These are phyloP conservation scores for Plasmodium cynomolgi DNA, from an alignment of 169 alveolate species.

Conservation along the genomic window DNA sequence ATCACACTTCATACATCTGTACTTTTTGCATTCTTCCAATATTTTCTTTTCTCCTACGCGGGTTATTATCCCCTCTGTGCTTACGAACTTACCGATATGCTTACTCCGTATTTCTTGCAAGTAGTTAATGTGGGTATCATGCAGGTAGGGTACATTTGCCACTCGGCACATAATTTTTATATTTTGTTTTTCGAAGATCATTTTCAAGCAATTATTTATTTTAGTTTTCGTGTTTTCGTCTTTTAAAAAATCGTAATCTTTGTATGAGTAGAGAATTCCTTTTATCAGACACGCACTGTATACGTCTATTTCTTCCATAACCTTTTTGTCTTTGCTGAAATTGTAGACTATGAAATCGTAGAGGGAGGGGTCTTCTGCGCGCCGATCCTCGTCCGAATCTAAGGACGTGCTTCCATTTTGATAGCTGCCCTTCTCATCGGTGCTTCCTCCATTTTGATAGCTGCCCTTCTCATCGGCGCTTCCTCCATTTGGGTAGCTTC, in stretches of 20 bases:
- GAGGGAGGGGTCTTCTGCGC: background rate
- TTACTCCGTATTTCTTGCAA: conserved; percentile 63
- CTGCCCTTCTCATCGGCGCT: background rate
- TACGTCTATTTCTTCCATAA: conserved; percentile 44
- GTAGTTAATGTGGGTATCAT: conserved; percentile 33
- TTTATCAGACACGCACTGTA: conserved; percentile 59
- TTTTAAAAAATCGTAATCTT: conserved; percentile 21
- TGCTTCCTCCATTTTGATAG: too few species aligned
- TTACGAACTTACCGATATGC: conserved; percentile 61
- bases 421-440: background rate
- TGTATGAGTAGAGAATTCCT: conserved; percentile 48
- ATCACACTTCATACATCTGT: conserved; percentile 78
- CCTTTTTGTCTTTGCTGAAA: conserved; percentile 27
- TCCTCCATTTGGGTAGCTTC: too few species aligned
- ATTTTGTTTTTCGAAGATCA: conserved; percentile 50
- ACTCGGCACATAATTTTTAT: conserved; percentile 55
- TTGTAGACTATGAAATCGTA: conserved; percentile 43
- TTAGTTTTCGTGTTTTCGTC: conserved; percentile 23
- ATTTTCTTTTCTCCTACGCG: conserved; percentile 78
- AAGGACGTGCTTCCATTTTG: background rate
- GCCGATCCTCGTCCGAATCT: background rate
- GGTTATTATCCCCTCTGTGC: conserved; percentile 64
- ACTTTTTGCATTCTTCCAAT: conserved; percentile 81
- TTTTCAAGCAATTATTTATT: conserved; percentile 63
- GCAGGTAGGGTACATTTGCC: conserved; percentile 39